Percentiles rank a stretch among this genome's conserved stretches.
These are phyloP conservation scores for Inga oerstediana DNA, from an alignment of 306 rosid genomes.

Conservation along the genomic window DNA sequence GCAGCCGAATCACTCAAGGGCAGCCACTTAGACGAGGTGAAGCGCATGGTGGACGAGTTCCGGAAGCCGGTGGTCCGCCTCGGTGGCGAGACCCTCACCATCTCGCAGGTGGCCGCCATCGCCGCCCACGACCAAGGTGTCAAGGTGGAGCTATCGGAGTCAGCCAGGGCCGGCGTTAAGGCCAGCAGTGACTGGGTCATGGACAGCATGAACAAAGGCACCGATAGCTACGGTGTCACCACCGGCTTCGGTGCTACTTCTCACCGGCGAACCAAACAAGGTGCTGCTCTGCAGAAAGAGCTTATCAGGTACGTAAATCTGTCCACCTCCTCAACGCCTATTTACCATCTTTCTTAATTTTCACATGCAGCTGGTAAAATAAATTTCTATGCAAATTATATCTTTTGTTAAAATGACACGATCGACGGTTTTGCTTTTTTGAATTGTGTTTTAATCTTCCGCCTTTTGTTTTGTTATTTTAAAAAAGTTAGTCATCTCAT, in stretches of 20 bases:
- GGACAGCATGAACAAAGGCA: conserved; percentile 76
- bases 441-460: too few species aligned
- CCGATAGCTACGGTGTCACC: conserved; percentile 89
- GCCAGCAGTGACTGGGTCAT: conserved; percentile 97
- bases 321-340: not conserved
- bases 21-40: conserved; percentile 86
- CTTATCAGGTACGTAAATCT: conserved; percentile 59
- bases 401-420: not conserved
- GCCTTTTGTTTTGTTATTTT: too few species aligned
- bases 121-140: conserved; percentile 52
- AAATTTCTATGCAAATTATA: not conserved
- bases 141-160: conserved; percentile 67
- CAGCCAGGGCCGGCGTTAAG: conserved; percentile 68
- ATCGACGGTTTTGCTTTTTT: not conserved
- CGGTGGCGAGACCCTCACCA: conserved; percentile 73
- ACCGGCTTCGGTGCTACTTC: conserved; percentile 96
- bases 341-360: not conserved
- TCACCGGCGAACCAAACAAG: conserved; percentile 82
- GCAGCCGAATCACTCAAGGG: conserved; percentile 68
- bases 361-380: too few species aligned
- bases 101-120: conserved; percentile 79
- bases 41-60: conserved; percentile 84
- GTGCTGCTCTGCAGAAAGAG: conserved; percentile 92
- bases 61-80: conserved; percentile 61
- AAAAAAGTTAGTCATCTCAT: too few species aligned